Evolutionary conservation across 768 basidiomycete genomes (phyloP), one percentile per base, ranked within the genome.

Genomic region (Pleurotus djamor): DNA sequence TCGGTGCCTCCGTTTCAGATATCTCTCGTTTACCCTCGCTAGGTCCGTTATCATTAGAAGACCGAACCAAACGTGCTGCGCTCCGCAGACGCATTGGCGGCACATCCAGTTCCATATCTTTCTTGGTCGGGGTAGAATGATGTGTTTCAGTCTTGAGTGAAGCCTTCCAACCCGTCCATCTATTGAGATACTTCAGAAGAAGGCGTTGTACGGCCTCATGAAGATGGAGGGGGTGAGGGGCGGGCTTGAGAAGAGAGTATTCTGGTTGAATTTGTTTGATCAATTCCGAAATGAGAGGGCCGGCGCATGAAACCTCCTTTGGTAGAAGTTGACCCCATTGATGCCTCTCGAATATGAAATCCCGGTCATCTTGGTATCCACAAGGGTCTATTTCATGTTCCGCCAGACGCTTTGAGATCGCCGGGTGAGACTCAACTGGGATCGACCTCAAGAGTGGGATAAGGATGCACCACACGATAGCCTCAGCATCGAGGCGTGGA

Each of bases 401-500:
- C 13, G 60, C 41, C 21, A 28, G 48, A 60, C 6, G 60, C 38
- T 16, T 33, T 47, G 47, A 54, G 55, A 60, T 21, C 16, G 4
- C 28, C 50, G 50, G 50, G 10, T 32, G 28, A 47, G 51, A 33
- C 50, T 52, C 57, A 37, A 16, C 43, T 4, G 47, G 59, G 41
- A 4, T 17, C 28, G 28, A 33, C 10, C 51, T 36, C 35, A 57
- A 48, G 35, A 60, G 47, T 13, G 49, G 52, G 13, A 48, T 45
- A 21, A 57, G 55, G 37, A 60, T 60, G 14, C 54, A 54, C 60
- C 60, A 60, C 45, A 60, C 57, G 34, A 60, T 47, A 16, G 60
- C 57, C 33, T 60, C 60, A n/a, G 60, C 60, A 43, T 60, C 60
- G 47, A 57, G 60, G n/a, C 52, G 37, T 7, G 60, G 60, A 33